Evolutionary conservation across 805 yeast genomes (phyloP), one percentile per base, ranked within the genome.

Genomic region (Cyberlindnera maritima): DNA sequence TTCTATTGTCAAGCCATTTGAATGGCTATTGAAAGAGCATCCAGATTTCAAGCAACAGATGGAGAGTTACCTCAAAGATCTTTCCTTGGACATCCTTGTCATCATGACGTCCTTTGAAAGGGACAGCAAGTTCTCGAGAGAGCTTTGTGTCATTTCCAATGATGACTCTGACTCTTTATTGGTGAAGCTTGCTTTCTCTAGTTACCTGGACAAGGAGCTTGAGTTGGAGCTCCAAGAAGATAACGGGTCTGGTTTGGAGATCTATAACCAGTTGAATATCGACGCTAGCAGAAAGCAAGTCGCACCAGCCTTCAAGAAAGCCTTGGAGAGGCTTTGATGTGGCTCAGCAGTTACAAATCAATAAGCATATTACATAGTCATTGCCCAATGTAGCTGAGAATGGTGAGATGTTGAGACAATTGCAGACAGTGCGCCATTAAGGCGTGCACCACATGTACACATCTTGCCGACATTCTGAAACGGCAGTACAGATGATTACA

Each of bases 251-350:
- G 37, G 23, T 2, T 13, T 35, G 28, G 9, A 23, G 19, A 34
- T 46, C 14, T 77, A 65, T 47, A 60, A 67, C 52, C 85, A 85
- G 60, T 74, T 72, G 52, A 80, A 85, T 49, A 57, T 75, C 13
- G 62, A 67, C 8, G 91, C 92, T 1, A 85, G 94, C 31, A 75
- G 97, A 57, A 91, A 91, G 62, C 95, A 87, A 61, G 88, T 90
- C 12, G 96, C 88, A 4, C 97, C 97, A 1, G 60, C 48, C 4
- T 31, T 68, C 10, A 59, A 59, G 28, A 56, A 56, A 15, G 67
- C 67, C 0, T 49, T 63, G 3, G 55, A 51, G 26, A 47, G 48
- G 21, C 36, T 56, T 3, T 53, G 31, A 50, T 4, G 20, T 21
- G 25, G 5, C 9, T 21, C 5, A 9, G 9, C 8, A 21, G 25